Conservation (phyloP, 495 filamentous ascomycete species). For the Annulohypoxylon maeteangense region DNA sequence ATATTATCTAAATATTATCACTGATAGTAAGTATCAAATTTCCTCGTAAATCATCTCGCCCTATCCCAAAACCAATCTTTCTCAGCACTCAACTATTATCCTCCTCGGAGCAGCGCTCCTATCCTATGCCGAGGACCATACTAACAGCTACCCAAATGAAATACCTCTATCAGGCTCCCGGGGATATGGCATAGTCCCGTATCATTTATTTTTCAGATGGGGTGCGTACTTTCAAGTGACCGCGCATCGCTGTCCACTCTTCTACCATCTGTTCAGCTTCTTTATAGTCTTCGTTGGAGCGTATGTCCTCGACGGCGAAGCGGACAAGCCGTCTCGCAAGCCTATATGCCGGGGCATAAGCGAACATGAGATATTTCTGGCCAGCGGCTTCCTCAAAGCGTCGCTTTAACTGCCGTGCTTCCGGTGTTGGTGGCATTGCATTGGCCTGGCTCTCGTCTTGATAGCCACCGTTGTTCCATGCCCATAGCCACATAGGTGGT, state of each 20-base stretch:
- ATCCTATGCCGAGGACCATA: not conserved
- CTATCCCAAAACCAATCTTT: not conserved
- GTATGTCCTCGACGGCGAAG: slow-evolving; percentile 33
- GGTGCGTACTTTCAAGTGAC: not conserved
- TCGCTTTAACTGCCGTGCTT: slow-evolving; percentile 49
- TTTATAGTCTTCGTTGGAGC: not conserved
- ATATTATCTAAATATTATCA: not conserved
- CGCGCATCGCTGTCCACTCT: not conserved
- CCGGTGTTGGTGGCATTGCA: not conserved
- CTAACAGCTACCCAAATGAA: not conserved
- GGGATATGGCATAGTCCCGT: not conserved
- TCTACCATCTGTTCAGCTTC: not conserved
- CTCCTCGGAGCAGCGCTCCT: not conserved
- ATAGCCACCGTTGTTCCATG: not conserved
- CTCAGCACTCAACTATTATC: not conserved
- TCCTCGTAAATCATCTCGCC: not conserved
- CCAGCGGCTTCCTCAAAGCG: slow-evolving; percentile 52
- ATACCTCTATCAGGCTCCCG: not conserved
- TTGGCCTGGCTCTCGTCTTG: not conserved
- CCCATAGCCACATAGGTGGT: slow-evolving; percentile 19
- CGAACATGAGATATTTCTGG: slow-evolving; percentile 26
- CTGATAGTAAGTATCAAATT: not conserved
- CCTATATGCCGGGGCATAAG: slow-evolving; percentile 39
- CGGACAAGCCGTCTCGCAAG: slow-evolving; percentile 44
- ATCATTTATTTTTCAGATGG: not conserved